Evolutionary conservation across 768 basidiomycete genomes (phyloP).

Genomic region (Lentinula sp.): DNA sequence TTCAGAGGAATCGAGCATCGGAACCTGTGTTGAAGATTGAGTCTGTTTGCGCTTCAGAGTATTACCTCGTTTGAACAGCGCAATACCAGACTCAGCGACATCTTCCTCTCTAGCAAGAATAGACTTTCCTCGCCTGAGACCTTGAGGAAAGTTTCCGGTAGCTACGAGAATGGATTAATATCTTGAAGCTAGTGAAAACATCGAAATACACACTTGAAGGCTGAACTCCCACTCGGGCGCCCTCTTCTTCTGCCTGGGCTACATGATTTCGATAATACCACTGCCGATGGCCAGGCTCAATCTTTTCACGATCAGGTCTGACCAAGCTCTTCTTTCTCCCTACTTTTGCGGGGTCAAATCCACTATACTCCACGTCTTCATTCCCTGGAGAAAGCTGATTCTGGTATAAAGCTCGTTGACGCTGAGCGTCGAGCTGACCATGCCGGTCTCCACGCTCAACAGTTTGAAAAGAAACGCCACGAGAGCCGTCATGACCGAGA

Average conservation of each 20-base stretch:
- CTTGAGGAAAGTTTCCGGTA: conserved; percentile 75
- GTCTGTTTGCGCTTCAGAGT: conserved; percentile 70
- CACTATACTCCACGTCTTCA: conserved; percentile 19
- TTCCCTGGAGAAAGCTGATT: conserved; percentile 36
- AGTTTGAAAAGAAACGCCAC: conserved; percentile 62
- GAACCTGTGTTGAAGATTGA: conserved; percentile 32
- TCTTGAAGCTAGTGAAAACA: background rate
- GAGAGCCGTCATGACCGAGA: conserved; percentile 26
- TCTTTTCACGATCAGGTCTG: conserved; percentile 90
- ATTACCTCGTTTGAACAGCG: conserved; percentile 83
- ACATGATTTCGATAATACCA: conserved; percentile 93
- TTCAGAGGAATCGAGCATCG: conserved; percentile 27
- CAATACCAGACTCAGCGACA: conserved; percentile 83
- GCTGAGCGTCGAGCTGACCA: conserved; percentile 47
- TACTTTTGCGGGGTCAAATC: conserved; percentile 42
- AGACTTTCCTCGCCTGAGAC: conserved; percentile 80
- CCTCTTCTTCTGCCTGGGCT: conserved; percentile 67
- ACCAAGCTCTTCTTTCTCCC: conserved; percentile 89
- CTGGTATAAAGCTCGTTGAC: conserved; percentile 39
- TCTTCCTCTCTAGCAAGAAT: conserved; percentile 89
- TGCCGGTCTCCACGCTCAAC: conserved; percentile 66
- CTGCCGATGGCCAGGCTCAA: conserved; percentile 89
- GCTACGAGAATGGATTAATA: conserved; percentile 26
- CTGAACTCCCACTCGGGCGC: conserved; percentile 61
- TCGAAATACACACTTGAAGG: conserved; percentile 67